Evolutionary conservation across 129 eudicot genomes (phyloP), one percentile per base, ranked within the genome.

Genomic region (Mikania micrantha): DNA sequence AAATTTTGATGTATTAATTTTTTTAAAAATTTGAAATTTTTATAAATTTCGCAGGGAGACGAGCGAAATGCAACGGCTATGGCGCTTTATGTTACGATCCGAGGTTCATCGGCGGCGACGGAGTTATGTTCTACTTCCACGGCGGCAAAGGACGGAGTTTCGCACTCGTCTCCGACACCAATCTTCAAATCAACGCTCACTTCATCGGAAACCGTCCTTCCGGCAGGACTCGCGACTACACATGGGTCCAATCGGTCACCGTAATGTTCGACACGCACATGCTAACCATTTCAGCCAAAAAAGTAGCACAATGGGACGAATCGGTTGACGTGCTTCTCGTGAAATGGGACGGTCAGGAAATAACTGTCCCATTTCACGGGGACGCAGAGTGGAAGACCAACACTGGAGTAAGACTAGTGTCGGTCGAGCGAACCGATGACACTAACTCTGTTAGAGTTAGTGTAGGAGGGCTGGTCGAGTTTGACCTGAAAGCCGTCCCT

Each of bases 121-220:
- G 94, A 1, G 84, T 83, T 0, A 83, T 83, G 86, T 86, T 86
- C 81, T 86, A 83, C 83, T 86, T 86, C 83, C 94, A 86, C 15
- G 94, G 94, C 10, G 52, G 73, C 2, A 86, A 81, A 59, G 88
- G 84, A 25, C 66, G 69, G 0, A 70, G 81, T 48, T 86, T 78
- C 27, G 83, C 86, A 10, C 74, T 86, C 0, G 84, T 83, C 8
- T 83, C 88, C 0, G 94, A 86, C 41, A 78, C 79, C n/a, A 81
- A 78, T 65, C 86, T 86, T 40, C 94, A 86, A 36, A 86, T 86
- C 65, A 86, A 86, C 4, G 94, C 85, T 5, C 94, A 70, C 49
- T 73, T 86, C 64, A 86, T 86, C 2, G 88, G 94, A 36, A 72
- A 67, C 54, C 80, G 88, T 10, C 94, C 88, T 5, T 4, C 16